Percentiles rank a stretch among this genome's conserved stretches.
Conservation (phyloP, 2,329 filamentous ascomycete genomes). For the Hymenoscyphus repandus region DNA sequence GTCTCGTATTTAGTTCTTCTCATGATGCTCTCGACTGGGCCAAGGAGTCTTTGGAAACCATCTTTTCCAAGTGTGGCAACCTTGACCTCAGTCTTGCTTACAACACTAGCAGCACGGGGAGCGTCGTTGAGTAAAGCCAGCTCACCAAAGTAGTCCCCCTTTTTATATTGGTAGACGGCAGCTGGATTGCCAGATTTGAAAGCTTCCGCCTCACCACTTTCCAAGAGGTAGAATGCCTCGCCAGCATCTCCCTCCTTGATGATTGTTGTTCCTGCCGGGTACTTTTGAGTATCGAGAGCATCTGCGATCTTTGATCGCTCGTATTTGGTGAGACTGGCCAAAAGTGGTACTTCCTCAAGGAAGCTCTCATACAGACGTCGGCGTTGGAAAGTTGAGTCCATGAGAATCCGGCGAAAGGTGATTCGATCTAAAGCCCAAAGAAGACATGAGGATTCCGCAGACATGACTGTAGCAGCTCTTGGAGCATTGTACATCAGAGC, state of each 20-base stretch:
- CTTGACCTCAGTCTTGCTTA: conserved; percentile 82
- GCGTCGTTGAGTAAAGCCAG: conserved; percentile 89
- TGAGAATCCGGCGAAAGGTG: conserved; percentile 94
- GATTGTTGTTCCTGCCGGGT: conserved; percentile 71
- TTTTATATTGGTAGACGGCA: conserved; percentile 74
- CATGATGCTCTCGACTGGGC: conserved; percentile 93
- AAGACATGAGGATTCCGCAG: conserved; percentile 69
- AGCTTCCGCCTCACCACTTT: conserved; percentile 80
- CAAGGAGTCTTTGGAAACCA: conserved; percentile 88
- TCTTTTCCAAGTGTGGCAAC: conserved; percentile 89
- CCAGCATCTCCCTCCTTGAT: conserved; percentile 90
- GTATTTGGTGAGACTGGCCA: conserved; percentile 79
- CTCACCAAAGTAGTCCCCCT: conserved; percentile 97
- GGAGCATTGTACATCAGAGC: conserved; percentile 99
- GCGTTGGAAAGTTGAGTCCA: conserved; percentile 96
- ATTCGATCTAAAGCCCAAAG: conserved; percentile 93
- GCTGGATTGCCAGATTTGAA: conserved; percentile 69
- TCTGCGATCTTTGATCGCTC: conserved; percentile 97
- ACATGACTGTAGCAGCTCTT: conserved; percentile 88
- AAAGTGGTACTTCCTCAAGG: conserved; percentile 84
- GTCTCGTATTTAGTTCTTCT: conserved; percentile 61
- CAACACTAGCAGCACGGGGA: conserved; percentile 82
- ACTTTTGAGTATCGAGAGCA: conserved; percentile 87
- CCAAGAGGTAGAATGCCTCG: conserved; percentile 85
- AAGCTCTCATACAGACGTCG: conserved; percentile 97